Evolutionary conservation across 495 filamentous ascomycete species (phyloP).

Genomic region (Hyaloscypha finlandica): DNA sequence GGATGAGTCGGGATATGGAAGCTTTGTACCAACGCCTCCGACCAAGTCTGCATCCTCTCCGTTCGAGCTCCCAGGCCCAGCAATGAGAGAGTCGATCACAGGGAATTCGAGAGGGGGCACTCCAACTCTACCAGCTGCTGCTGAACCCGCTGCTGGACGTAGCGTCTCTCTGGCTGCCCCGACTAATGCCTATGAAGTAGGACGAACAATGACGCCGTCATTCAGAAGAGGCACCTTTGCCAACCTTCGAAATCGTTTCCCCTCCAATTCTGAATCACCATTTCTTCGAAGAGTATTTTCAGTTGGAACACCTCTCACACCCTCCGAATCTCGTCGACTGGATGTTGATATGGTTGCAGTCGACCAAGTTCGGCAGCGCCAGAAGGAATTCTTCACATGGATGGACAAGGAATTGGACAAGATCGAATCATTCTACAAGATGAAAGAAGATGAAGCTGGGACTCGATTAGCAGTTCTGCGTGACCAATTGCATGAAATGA

Average conservation of each 20-base stretch:
- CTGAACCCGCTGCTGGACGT: constrained; percentile 20
- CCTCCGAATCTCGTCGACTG: constrained; percentile 40
- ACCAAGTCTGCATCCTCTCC: constrained; percentile 35
- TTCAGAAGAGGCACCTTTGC: constrained; percentile 32
- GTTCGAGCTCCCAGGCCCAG: constrained; percentile 74
- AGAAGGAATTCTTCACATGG: constrained; percentile 78
- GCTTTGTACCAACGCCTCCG: constrained; percentile 70
- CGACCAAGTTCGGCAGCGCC: constrained; percentile 53
- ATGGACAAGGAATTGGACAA: constrained; percentile 80
- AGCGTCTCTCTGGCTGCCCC: constrained; percentile 27
- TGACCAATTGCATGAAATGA: constrained; percentile 85
- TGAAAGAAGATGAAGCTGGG: constrained; percentile 78
- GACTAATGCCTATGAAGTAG: constrained; percentile 43
- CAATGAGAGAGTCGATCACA: constrained; percentile 43
- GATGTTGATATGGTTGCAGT: constrained; percentile 48
- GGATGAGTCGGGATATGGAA: constrained; percentile 62
- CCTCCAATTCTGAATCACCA: constrained; percentile 32
- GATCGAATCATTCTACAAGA: constrained; percentile 80
- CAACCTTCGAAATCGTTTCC: constrained; percentile 36
- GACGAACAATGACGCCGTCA: constrained; percentile 37
- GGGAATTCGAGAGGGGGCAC: neutral
- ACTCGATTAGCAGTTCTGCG: constrained; percentile 68
- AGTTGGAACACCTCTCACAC: constrained; percentile 33
- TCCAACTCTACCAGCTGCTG: constrained; percentile 11
- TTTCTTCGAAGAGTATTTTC: constrained; percentile 46